These are phyloP conservation scores for Ambrosia trifida DNA, from an alignment of 129 eudicot species.

Conservation along the genomic window DNA sequence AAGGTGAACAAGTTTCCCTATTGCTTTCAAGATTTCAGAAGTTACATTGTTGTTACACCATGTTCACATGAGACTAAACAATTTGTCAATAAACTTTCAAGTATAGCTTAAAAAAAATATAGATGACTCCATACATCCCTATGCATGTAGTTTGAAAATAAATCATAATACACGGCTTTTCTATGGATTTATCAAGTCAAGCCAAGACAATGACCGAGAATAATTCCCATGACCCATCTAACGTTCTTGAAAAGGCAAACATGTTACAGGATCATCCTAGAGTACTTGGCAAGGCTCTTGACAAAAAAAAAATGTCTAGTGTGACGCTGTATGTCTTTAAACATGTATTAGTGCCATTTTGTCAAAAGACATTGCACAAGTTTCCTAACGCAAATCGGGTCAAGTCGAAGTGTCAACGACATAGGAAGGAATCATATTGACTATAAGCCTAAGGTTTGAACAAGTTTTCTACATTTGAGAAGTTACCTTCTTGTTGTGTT, in stretches of 20 bases:
- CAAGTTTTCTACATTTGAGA: constrained; percentile 11
- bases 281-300: constrained; percentile 7
- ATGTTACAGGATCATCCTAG: not conserved
- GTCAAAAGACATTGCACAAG: not conserved
- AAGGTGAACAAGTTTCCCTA: no score
- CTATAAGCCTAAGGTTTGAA: constrained; percentile 17
- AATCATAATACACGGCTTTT: not conserved
- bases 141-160: no score
- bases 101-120: no score
- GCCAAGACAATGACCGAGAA: not conserved
- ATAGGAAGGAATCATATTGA: constrained; percentile 11
- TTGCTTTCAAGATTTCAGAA: no score
- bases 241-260: not conserved
- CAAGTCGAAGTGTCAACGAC: constrained; percentile 15
- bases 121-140: no score
- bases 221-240: not conserved
- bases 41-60: no score
- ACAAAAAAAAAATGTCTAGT: constrained; percentile 7
- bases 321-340: not conserved
- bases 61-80: no score
- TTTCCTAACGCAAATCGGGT: not conserved
- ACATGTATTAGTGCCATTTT: not conserved
- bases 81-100: no score
- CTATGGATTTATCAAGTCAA: not conserved
- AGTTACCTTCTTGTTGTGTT: constrained; percentile 23